Base-by-base conservation (phyloP, 176 grass and related monocot species). In the Dactylis glomerata region DNA sequence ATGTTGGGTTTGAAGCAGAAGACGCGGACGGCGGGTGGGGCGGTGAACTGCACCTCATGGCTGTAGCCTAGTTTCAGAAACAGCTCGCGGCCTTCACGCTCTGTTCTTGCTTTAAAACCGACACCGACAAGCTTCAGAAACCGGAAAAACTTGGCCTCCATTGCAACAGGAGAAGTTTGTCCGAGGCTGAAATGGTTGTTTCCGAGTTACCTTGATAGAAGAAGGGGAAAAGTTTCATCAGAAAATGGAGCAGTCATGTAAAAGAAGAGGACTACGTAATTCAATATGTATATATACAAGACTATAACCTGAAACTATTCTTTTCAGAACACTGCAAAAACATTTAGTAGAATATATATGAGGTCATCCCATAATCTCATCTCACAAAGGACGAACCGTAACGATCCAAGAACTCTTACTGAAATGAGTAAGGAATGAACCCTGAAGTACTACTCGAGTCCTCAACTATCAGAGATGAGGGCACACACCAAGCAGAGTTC, bases 1-100 rank as follows among this genome's bases (percentile, higher is more conserved):
- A 93, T 45, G 68, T 93, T 93, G 62, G 87, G 79, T 54, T 90
- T 93, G 49, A 97, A 96, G 81, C 91, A 96, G 84, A 96, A 96
- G 52, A 90, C 91, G 0, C 89, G 78, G 69, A 96, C 94, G 1
- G 87, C 87, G 4, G 91, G 91, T 46, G 91, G 91, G 51, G 90
- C 91, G 0, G 82, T 74, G 55, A 97, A 97, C 49, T 92, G 88
- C 30, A 97, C 84, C 69, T 97, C 91, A 1, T 93, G 94, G 52
- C 84, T 93, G 78, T 93, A 97, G 5, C 94, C 91, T 16, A 93
- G 61, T 50, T 97, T 97, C 78, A 97, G 76, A 68, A 97, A 97
- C 36, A 96, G 75, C 78, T 93, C 81, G 0, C 88, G 86, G 20
- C 88, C 94, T 89, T 86, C 76, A 28, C 44, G 52, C 88, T 96